Conservation (phyloP, 2,329 filamentous ascomycete genomes). For the Fusarium sp. region DNA sequence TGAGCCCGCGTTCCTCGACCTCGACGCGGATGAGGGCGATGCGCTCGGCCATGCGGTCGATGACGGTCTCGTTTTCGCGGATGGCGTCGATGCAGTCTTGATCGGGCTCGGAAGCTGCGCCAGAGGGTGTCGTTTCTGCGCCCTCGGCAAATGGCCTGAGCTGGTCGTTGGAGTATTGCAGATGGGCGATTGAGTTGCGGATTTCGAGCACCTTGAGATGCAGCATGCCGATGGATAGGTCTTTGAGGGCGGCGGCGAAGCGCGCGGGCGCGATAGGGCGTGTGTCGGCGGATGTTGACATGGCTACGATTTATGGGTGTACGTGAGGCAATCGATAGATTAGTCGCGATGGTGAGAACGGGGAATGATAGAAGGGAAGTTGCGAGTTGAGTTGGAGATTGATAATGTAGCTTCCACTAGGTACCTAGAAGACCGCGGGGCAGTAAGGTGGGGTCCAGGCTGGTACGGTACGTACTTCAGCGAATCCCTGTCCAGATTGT, state of each 20-base stretch:
- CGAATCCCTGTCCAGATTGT: conserved; percentile 38
- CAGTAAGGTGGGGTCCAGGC: conserved; percentile 40
- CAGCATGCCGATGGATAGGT: conserved; percentile 73
- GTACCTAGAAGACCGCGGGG: conserved; percentile 20
- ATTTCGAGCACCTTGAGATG: conserved; percentile 81
- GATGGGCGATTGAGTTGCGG: conserved; percentile 78
- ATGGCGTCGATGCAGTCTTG: conserved; percentile 80
- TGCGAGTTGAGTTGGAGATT: conserved; percentile 4
- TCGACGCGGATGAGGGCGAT: conserved; percentile 72
- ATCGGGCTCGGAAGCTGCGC: conserved; percentile 58
- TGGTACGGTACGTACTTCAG: conserved; percentile 37
- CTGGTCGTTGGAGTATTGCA: conserved; percentile 78
- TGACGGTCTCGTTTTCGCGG: conserved; percentile 75
- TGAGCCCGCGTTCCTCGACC: conserved; percentile 67
- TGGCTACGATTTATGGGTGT: conserved; percentile 45
- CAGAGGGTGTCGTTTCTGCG: conserved; percentile 48
- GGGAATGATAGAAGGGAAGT: neutral
- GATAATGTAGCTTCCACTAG: conserved; percentile 1
- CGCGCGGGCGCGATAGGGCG: conserved; percentile 69
- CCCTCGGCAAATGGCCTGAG: conserved; percentile 74
- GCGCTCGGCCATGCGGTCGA: conserved; percentile 73
- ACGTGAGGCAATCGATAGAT: neutral
- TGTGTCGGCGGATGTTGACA: conserved; percentile 73
- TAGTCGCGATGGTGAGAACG: neutral
- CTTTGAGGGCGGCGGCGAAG: conserved; percentile 74